Evolutionary conservation across 2,329 filamentous ascomycete species (phyloP), one percentile per base, ranked within the genome.

Genomic region (Claviceps sp.): DNA sequence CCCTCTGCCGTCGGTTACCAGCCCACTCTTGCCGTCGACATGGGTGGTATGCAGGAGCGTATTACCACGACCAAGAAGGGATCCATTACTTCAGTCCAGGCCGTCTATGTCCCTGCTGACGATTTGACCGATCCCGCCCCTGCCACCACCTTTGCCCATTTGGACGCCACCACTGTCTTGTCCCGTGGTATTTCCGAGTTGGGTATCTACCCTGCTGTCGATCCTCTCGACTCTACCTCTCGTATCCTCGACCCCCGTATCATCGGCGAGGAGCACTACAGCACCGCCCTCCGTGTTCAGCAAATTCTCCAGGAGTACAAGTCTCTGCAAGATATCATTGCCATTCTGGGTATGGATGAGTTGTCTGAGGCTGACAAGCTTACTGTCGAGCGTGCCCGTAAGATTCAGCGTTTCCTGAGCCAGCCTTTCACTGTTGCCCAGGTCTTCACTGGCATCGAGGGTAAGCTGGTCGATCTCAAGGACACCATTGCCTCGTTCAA

Each of bases 281-380:
- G 89, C 58, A 91, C 84, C 66, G 93, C 93, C 72, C 87, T 86
- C 72, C 85, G 85, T 65, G 93, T 98, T 69, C 93, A 98, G 81
- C 89, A 95, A 79, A 97, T 96, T 76, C 85, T 98, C 71, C 93
- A 98, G 79, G 93, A 97, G 82, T 98, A 98, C 87, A 97, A 97
- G 87, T 97, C 91, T 60, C 88, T 98, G 63, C 93, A 98, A 80
- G 93, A 98, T 80, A 98, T 98, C 84, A 96, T 96, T 81, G 93
- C 93, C 75, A 98, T 98, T 89, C 77, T 97, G 72, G 91, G 91
- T 85, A 97, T 98, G 93, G 93, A 98, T 75, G 93, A 98, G 74
- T 78, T 98, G 76, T 97, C 93, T 60, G 93, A 97, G 81, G 86
- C 87, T 66, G 93, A 98, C 76, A 96, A 98, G 86, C 84, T 98